Percentiles rank a stretch among this genome's conserved stretches.
These are phyloP conservation scores for Aethionema arabicum DNA, from an alignment of 345 rosid genomes.

Conservation along the genomic window DNA sequence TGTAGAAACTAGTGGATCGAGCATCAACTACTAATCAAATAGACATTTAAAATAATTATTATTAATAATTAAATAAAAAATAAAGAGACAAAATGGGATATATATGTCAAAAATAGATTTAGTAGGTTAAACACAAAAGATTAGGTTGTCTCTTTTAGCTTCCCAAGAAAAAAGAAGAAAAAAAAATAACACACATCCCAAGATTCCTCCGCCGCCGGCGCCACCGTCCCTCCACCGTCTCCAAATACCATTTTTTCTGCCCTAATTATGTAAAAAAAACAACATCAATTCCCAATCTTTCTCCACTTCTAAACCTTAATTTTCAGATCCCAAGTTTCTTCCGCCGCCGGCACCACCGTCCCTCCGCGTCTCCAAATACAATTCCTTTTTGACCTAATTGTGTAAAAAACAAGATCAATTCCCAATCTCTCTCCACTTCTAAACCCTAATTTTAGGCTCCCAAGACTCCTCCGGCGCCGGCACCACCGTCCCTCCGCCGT, in stretches of 20 bases:
- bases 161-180: slow-evolving; percentile 35
- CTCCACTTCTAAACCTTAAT: background rate
- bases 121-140: slow-evolving; percentile 43
- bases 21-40: slow-evolving; percentile 9
- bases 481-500: slow-evolving; percentile 23
- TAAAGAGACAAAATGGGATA: slow-evolving; percentile 28
- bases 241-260: slow-evolving; percentile 15
- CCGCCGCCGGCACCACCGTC: slow-evolving; percentile 34
- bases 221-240: slow-evolving; percentile 23
- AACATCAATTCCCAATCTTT: slow-evolving; percentile 15
- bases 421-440: background rate
- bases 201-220: slow-evolving; percentile 34
- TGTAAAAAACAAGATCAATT: slow-evolving; percentile 6
- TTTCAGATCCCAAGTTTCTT: background rate
- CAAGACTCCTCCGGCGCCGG: slow-evolving; percentile 24
- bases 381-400: slow-evolving; percentile 21
- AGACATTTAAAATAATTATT: background rate
- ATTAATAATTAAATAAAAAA: background rate
- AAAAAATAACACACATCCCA: slow-evolving; percentile 33
- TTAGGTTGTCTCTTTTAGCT: slow-evolving; percentile 42
- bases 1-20: slow-evolving; percentile 24
- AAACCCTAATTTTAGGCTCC: background rate
- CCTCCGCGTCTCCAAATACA: slow-evolving; percentile 18
- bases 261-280: slow-evolving; percentile 9
- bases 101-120: slow-evolving; percentile 35